Evolutionary conservation across 1,284 basidiomycete species (phyloP).

Genomic region (Trichosporon faecale): DNA sequence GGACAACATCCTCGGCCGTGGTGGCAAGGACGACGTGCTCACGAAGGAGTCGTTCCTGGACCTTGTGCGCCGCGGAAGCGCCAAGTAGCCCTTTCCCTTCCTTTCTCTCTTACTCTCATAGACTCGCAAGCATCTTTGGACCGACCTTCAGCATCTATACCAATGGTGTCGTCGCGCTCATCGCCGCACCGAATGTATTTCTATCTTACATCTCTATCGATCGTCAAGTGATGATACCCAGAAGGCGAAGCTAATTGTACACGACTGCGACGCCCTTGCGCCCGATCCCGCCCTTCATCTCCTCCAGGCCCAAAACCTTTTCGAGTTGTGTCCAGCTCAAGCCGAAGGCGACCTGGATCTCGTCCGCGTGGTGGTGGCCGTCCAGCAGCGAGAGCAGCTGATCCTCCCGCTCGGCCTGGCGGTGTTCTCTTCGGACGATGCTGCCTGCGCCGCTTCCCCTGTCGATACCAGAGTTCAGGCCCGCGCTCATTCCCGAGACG

Average conservation of each 20-base stretch:
- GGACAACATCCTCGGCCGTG: constrained; percentile 51
- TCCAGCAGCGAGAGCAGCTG: constrained; percentile 68
- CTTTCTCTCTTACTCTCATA: neutral
- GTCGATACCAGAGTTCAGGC: constrained; percentile 12
- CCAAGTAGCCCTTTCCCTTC: constrained; percentile 9
- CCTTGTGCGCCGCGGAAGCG: constrained; percentile 47
- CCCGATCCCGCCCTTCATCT: constrained; percentile 34
- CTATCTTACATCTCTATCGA: neutral
- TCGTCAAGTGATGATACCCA: neutral
- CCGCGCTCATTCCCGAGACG: neutral
- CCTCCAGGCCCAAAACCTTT: constrained; percentile 61
- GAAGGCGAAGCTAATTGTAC: constrained; percentile 30
- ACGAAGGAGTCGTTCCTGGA: constrained; percentile 55
- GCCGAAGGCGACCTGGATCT: constrained; percentile 76
- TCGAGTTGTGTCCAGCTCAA: constrained; percentile 79
- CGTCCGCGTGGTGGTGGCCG: constrained; percentile 87
- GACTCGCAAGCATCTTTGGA: neutral
- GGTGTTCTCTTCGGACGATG: constrained; percentile 28
- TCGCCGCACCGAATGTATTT: constrained; percentile 3
- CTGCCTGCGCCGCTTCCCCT: neutral
- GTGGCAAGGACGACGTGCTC: constrained; percentile 45
- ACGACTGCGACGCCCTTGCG: constrained; percentile 43
- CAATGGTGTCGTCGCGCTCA: constrained; percentile 1
- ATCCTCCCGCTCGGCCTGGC: constrained; percentile 34
- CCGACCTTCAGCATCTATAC: neutral